Percentiles rank a stretch among this genome's conserved stretches.
Conservation (phyloP, 192 early-diverging fungal genomes). For the Linnemannia hyalina region DNA sequence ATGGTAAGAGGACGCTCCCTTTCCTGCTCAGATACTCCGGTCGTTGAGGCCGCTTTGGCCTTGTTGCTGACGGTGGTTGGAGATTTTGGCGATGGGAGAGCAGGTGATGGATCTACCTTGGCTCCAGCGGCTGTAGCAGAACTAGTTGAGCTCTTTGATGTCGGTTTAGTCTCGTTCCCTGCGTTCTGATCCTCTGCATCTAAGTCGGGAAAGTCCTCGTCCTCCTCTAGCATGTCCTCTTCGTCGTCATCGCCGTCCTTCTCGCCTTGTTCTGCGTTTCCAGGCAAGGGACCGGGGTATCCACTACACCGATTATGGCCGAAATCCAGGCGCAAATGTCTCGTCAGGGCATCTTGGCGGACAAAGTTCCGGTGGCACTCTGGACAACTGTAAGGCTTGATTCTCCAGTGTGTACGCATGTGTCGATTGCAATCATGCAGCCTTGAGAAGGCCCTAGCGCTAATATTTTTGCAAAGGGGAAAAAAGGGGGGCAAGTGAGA, state of each 20-base stretch:
- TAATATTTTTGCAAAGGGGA: conserved; percentile 6
- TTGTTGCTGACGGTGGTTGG: conserved; percentile 15
- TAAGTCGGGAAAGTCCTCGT: not conserved
- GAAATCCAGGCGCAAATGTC: conserved; percentile 50
- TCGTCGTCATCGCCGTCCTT: conserved; percentile 17
- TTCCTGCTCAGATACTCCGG: not conserved
- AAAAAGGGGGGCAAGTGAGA: not conserved
- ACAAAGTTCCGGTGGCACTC: conserved; percentile 81
- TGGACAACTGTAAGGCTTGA: conserved; percentile 82
- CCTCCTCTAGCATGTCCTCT: conserved; percentile 16
- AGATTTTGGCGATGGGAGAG: conserved; percentile 14
- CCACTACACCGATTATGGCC: conserved; percentile 55
- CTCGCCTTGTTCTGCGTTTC: conserved; percentile 25
- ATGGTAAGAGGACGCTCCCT: not conserved
- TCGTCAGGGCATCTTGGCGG: conserved; percentile 47
- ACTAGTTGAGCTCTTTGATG: not conserved
- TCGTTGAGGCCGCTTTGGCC: not conserved
- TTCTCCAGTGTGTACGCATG: conserved; percentile 79
- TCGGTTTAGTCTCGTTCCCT: not conserved
- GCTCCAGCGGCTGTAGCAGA: not conserved
- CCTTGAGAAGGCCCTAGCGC: conserved; percentile 69
- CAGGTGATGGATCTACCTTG: conserved; percentile 10
- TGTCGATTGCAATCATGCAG: conserved; percentile 84
- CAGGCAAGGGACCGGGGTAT: conserved; percentile 43
- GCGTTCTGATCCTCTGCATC: not conserved